Base-by-base conservation (phyloP, 2,329 filamentous ascomycete species). In the Onygenales sp. region DNA sequence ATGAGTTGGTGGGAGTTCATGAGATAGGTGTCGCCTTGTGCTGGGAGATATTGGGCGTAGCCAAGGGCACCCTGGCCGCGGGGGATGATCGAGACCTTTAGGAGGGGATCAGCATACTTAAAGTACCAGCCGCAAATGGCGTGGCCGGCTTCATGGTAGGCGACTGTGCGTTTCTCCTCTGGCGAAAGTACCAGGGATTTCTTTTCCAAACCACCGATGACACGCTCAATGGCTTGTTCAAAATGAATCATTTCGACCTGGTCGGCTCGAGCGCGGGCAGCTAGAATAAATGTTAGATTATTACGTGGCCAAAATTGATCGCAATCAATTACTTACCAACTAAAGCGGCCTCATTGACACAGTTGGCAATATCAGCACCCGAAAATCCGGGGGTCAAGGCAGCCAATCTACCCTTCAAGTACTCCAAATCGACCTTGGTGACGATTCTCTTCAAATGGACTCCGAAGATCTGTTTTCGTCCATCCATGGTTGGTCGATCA, bases 71-170 rank as follows among this genome's bases (percentile, higher is more conserved):
- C 93, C 69, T 93, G 87, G 54, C 92, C 93, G 66, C 93, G 90
- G 14, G 93, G 93, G 63, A 98, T 97, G 72, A 98, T 98, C 54
- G 91, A 96, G 44, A 98, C 93, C 76, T 98, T 98, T 55, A 98
- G 85, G 3, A 98, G 82, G 14, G 93, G 93, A 65, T 98, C 93
- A n/a, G 93, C 93, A 69, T 87, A 90, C 72, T 89, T 83, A 75
- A 98, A 88, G 78, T 86, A 98, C 93, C 93, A 98, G 55, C 93
- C 93, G 69, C 93, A 98, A 69, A 98, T 95, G 59, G 93, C 93
- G 71, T 98, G 93, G 55, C 93, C 93, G 36, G 93, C 93, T 76
- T 98, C 93, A 73, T 98, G 93, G 72, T 98, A 98, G 5, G 93
- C 93, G 43, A 97, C 93, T 11, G 89, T 94, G 68, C 82, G 87